Evolutionary conservation across 495 filamentous ascomycete species (phyloP).

Genomic region (Trichocladium uniseriatum): DNA sequence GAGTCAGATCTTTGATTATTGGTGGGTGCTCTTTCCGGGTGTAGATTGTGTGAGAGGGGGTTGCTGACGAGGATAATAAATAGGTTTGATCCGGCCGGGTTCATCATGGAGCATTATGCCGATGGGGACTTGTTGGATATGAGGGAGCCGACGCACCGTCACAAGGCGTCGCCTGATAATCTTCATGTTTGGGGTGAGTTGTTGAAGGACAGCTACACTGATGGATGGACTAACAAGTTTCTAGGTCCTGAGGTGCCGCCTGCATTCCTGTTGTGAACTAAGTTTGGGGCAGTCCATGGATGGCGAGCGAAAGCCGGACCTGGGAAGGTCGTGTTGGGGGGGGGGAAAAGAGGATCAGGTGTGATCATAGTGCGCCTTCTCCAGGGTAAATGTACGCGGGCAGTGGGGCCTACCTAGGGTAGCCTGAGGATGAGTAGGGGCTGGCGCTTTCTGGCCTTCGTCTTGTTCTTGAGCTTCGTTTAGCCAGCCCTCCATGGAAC

Average conservation of each 20-base stretch:
- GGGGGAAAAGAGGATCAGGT: too few species aligned
- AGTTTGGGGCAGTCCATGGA: too few species aligned
- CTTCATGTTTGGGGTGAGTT: conserved; percentile 43
- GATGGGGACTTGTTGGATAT: conserved; percentile 62
- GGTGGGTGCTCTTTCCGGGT: conserved; percentile 34
- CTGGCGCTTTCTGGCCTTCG: too few species aligned
- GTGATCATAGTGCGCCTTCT: too few species aligned
- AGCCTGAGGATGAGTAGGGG: too few species aligned
- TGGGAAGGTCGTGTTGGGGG: too few species aligned
- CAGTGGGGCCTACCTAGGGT: too few species aligned
- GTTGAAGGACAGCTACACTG: too few species aligned
- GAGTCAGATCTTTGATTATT: conserved; percentile 62
- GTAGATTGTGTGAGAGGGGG: neutral
- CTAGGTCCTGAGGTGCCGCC: conserved; percentile 5
- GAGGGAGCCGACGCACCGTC: conserved; percentile 42
- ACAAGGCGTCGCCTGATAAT: conserved; percentile 34
- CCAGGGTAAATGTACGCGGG: too few species aligned
- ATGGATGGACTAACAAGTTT: neutral
- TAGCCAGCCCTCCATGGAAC: too few species aligned
- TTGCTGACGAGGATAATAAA: neutral
- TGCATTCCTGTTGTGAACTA: neutral
- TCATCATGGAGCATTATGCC: conserved; percentile 57
- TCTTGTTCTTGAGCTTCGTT: too few species aligned
- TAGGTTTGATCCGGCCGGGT: conserved; percentile 52
- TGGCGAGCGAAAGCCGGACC: too few species aligned